Percentiles rank a stretch among this genome's conserved stretches.
Evolutionary conservation across 108 stramenopile species (phyloP).

Genomic region (Stephanodiscus minutulus): DNA sequence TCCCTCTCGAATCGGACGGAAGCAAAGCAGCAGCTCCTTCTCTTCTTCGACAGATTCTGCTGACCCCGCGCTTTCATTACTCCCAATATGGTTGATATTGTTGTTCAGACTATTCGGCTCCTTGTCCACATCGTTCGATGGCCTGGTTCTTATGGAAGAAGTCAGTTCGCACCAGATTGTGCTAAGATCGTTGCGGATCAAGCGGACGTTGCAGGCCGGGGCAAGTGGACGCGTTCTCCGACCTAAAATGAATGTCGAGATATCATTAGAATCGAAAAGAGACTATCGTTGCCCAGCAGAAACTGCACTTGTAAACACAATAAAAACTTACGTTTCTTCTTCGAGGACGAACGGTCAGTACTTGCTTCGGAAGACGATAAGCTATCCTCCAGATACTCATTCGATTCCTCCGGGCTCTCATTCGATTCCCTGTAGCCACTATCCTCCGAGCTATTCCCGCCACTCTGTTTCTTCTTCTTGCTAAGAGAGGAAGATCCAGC

Average conservation of each 20-base stretch:
- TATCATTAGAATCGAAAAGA: not conserved
- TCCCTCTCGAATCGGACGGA: conserved; percentile 82
- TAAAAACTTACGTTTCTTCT: conserved; percentile 52
- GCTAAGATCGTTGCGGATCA: conserved; percentile 77
- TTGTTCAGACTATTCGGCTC: conserved; percentile 1
- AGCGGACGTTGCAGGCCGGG: conserved; percentile 71
- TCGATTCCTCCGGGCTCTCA: conserved; percentile 66
- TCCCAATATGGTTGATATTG: not conserved
- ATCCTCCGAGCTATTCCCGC: conserved; percentile 68
- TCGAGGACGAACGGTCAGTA: conserved; percentile 20
- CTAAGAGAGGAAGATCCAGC: conserved; percentile 58
- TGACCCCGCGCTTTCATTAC: conserved; percentile 13
- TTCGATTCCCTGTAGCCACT: conserved; percentile 82
- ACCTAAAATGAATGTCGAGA: conserved; percentile 12
- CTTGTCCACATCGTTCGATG: conserved; percentile 53
- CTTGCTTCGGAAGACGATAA: conserved; percentile 16
- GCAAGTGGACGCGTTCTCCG: conserved; percentile 62
- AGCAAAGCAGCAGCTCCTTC: conserved; percentile 76
- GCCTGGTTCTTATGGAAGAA: conserved; percentile 68
- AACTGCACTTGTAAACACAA: not conserved
- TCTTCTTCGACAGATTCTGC: conserved; percentile 23
- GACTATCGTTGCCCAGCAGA: conserved; percentile 5
- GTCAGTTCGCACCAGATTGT: conserved; percentile 90
- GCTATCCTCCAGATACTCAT: conserved; percentile 30
- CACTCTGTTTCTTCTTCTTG: conserved; percentile 36